Base-by-base conservation (phyloP, 208 protist genomes). In the Trypanosoma mega region DNA sequence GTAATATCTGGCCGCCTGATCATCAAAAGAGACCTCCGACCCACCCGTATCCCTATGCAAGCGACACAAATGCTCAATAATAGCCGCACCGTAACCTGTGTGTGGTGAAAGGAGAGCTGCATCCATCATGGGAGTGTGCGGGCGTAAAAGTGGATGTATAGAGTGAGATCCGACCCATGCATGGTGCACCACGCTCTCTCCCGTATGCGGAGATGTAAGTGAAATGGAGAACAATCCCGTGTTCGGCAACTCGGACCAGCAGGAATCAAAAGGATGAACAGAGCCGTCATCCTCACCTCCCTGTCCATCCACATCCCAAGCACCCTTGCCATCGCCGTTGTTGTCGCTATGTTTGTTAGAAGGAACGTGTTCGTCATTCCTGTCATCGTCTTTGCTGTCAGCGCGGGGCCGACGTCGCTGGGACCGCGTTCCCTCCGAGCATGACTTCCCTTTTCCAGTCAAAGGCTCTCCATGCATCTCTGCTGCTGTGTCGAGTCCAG, bases 221-320 rank as follows among this genome's bases (percentile, higher is more conserved):
- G n/a, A n/a, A n/a, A n/a, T n/a, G n/a, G n/a, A n/a, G n/a, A n/a
- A n/a, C n/a, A 92, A 61, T 3, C 85, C 85, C 1, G 76, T 80
- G 34, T 85, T 78, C 12, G 79, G 79, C 0, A 92, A 49, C 29
- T 92, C 85, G 49, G 68, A 46, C 85, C 85, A 92, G 46, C 85
- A 92, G 12, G 47, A 2, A 36, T 23, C 23, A 21, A 8, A 39
- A 6, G 54, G 55, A 41, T 23, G 49, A 36, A 11, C 0, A 16
- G 30, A 9, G 39, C 54, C 21, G 61, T 8, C 23, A 43, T 24
- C 37, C 6, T 30, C 46, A 54, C 50, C 41, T 3, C n/a, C 33
- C n/a, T n/a, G n/a, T n/a, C n/a, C n/a, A n/a, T n/a, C n/a, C n/a
- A n/a, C n/a, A n/a, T n/a, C n/a, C n/a, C n/a, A n/a, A 7, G 31